Conservation (phyloP, 352 stramenopile genomes). For the Phytophthora crassamura region DNA sequence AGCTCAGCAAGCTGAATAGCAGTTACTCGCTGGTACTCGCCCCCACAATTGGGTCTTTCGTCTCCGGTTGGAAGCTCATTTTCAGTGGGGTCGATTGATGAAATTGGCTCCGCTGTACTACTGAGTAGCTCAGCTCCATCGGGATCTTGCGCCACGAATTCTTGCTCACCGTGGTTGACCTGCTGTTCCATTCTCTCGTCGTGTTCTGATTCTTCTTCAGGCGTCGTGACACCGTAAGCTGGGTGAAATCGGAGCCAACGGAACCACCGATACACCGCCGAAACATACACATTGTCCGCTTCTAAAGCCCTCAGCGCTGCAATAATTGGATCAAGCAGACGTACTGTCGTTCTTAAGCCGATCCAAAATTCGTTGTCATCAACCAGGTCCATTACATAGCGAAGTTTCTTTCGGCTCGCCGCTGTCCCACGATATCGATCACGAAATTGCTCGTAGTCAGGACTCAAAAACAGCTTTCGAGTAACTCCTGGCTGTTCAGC, state of each 20-base stretch:
- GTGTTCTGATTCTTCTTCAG: neutral
- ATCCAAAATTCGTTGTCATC: neutral
- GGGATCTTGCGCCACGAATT: too few species aligned
- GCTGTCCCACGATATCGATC: constrained; percentile 3
- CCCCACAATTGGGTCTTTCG: too few species aligned
- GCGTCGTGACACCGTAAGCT: constrained; percentile 1
- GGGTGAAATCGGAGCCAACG: neutral
- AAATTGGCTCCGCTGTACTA: neutral
- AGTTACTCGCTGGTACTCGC: too few species aligned
- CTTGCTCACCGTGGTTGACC: too few species aligned
- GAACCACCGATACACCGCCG: constrained; percentile 1
- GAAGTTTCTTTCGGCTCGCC: neutral
- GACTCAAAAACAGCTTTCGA: constrained; percentile 4
- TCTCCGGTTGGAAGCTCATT: too few species aligned
- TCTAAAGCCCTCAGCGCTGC: neutral
- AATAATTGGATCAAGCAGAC: constrained; percentile 6
- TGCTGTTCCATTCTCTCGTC: neutral
- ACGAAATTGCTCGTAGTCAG: constrained; percentile 1
- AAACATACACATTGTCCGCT: constrained; percentile 2
- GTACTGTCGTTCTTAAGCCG: neutral
- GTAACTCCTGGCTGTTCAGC: neutral
- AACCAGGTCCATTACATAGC: neutral
- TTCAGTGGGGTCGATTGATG: too few species aligned
- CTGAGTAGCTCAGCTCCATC: neutral
- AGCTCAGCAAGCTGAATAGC: too few species aligned